Evolutionary conservation across 163 green algal species (phyloP).

Genomic region (Chlamydomonas reinhardtii): DNA sequence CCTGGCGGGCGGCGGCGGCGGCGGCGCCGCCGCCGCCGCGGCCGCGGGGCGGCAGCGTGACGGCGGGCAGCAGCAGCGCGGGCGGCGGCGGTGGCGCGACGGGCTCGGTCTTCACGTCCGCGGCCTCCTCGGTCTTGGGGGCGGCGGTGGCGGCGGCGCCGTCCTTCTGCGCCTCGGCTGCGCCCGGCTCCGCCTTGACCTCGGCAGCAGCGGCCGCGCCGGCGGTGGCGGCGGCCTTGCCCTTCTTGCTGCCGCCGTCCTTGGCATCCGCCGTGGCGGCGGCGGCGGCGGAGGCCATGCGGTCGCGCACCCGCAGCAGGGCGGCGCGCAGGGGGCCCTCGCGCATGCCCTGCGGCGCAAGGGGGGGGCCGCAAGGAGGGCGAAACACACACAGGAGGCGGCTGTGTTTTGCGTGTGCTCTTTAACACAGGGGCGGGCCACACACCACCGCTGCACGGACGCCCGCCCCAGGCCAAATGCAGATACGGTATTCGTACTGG

Average conservation of each 20-base stretch:
- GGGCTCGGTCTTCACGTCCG: not conserved
- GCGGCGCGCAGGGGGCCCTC: conserved; percentile 47
- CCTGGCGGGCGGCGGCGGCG: not conserved
- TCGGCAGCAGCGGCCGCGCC: not conserved
- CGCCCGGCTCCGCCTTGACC: not conserved
- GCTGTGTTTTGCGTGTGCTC: no score
- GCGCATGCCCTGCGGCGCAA: conserved; percentile 1
- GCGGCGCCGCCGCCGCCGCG: not conserved
- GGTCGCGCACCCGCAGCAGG: conserved; percentile 16
- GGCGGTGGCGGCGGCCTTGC: not conserved
- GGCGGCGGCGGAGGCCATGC: conserved; percentile 5
- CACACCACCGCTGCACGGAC: no score
- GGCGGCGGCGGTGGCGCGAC: conserved; percentile 4
- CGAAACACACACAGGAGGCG: no score
- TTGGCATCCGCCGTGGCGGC: not conserved
- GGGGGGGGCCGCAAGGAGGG: no score
- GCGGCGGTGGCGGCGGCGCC: not conserved
- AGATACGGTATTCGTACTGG: no score
- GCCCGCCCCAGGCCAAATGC: no score
- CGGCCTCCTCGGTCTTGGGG: not conserved
- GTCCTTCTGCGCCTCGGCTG: not conserved
- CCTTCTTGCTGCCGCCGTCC: not conserved
- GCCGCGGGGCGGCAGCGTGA: conserved; percentile 4
- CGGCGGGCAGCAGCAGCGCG: not conserved
- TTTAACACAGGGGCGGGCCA: no score